Evolutionary conservation across 352 stramenopile species (phyloP), one percentile per base, ranked within the genome.

Genomic region (Pythium myriotylum): DNA sequence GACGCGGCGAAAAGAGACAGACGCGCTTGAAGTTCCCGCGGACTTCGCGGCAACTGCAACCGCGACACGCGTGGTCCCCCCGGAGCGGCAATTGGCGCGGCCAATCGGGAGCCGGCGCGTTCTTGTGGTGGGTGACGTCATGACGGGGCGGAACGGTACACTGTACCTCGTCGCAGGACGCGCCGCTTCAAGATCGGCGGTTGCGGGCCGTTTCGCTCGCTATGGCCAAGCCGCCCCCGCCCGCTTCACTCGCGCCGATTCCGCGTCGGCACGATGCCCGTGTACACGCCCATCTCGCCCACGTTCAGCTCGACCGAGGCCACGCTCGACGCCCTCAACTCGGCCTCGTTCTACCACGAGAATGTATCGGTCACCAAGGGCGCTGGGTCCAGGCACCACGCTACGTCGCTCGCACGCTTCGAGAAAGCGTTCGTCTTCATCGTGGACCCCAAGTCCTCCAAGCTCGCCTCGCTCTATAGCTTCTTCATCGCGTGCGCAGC

Each of bases 401-500:
- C 66, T 4, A 73, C 74, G 45, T 80, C 77, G 51, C 71, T 88
- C 32, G 77, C 67, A 17, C 82, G 66, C 55, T 89, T 88, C 26
- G 82, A 89, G 41, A 79, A 73, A 22, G 52, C 77, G 29, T 89
- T 92, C 47, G 59, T 79, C 32, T 92, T 92, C 65, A 81, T 92
- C 67, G 80, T 88, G 17, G 80, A 90, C 52, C 82, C 80, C 10
- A 81, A 79, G 14, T 92, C 82, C 23, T 92, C 82, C 16, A 73
- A 71, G n/a, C 66, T 56, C 4, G 78, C 79, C 23, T 79, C 80
- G 40, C 55, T 92, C 56, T 92, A 87, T 56, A 88, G 80, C 67
- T 88, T 86, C 52, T 76, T 90, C 59, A 92, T 92, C 66, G 77
- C 72, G 3, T 74, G 69, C 27, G 79, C 82, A 6, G 82, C 82